Evolutionary conservation across 257 asterid species (phyloP).

Genomic region (Asclepias syriaca): DNA sequence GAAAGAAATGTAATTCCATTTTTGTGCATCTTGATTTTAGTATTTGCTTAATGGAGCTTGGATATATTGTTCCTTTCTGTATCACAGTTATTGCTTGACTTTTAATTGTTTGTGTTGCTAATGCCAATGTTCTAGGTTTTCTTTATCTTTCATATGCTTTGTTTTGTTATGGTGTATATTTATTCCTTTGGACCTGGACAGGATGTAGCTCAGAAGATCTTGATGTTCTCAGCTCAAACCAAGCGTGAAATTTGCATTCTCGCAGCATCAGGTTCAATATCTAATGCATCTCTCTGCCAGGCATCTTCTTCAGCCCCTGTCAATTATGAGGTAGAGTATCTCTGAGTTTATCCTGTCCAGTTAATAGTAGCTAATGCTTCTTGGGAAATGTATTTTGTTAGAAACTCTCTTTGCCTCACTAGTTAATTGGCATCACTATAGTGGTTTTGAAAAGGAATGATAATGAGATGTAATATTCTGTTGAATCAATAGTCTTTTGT

Average conservation of each 20-base stretch:
- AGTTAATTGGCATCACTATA: background rate
- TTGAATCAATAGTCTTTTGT: background rate
- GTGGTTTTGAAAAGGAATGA: background rate
- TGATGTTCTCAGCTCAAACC: conserved; percentile 47
- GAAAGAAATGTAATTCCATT: background rate
- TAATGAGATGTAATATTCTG: background rate
- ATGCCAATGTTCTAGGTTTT: background rate
- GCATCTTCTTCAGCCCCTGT: conserved; percentile 60
- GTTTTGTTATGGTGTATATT: background rate
- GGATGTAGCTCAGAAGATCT: conserved; percentile 58
- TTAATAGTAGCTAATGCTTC: background rate
- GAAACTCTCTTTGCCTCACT: background rate
- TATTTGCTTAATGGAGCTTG: background rate
- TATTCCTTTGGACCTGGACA: conserved; percentile 17
- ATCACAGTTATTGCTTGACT: background rate
- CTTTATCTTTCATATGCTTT: background rate
- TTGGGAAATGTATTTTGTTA: background rate
- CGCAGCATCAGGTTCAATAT: conserved; percentile 56
- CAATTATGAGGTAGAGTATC: conserved; percentile 44
- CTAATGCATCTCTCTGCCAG: conserved; percentile 58
- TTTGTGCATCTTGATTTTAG: background rate
- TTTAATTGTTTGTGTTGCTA: background rate
- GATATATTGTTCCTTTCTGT: background rate
- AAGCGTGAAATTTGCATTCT: conserved; percentile 48
- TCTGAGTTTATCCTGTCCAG: background rate